A percentile compares a stretch with the other conserved stretches of the same genome.
phyloP scores from a whole-genome alignment of 2,329 filamentous ascomycete genomes.

The Paraphoma chrysanthemicola region DNA sequence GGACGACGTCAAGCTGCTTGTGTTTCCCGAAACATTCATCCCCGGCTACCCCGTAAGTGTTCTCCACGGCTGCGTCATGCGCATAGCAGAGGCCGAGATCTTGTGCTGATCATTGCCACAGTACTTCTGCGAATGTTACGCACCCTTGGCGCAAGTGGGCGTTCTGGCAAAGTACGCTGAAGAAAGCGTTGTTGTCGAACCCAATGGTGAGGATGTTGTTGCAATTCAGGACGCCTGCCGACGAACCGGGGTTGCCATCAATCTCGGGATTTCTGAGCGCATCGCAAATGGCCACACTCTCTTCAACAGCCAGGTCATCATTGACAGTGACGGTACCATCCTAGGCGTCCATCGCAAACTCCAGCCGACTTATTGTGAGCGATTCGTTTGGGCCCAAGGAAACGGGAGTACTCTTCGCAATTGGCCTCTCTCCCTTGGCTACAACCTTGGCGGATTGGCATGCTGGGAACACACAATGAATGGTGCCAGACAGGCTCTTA shows the following conservation, averaged over 20 bases:
- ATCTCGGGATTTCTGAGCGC: constrained; percentile 45
- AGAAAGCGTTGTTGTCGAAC: constrained; percentile 45
- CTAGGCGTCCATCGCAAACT: constrained; percentile 49
- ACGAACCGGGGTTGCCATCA: constrained; percentile 39
- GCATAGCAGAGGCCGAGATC: background rate
- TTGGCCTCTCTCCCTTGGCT: constrained; percentile 38
- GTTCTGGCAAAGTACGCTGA: constrained; percentile 44
- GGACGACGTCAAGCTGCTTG: constrained; percentile 40
- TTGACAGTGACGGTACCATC: constrained; percentile 42
- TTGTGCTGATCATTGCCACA: constrained; percentile 18
- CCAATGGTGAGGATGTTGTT: constrained; percentile 37
- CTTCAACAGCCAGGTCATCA: constrained; percentile 47
- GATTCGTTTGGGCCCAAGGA: constrained; percentile 46
- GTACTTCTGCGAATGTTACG: constrained; percentile 48
- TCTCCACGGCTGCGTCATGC: background rate
- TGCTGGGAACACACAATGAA: constrained; percentile 52
- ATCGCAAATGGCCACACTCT: constrained; percentile 40
- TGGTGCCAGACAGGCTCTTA: constrained; percentile 45
- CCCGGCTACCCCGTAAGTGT: constrained; percentile 44
- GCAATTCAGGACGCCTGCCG: constrained; percentile 44
- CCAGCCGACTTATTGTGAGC: constrained; percentile 46
- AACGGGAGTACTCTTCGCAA: constrained; percentile 41
- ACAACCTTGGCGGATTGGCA: constrained; percentile 44
- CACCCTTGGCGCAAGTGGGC: constrained; percentile 42
- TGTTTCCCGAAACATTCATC: constrained; percentile 48